Percentiles rank a stretch among this genome's conserved stretches.
phyloP scores from a whole-genome alignment of 495 filamentous ascomycete species.

The Penicillium simplicissimum region DNA sequence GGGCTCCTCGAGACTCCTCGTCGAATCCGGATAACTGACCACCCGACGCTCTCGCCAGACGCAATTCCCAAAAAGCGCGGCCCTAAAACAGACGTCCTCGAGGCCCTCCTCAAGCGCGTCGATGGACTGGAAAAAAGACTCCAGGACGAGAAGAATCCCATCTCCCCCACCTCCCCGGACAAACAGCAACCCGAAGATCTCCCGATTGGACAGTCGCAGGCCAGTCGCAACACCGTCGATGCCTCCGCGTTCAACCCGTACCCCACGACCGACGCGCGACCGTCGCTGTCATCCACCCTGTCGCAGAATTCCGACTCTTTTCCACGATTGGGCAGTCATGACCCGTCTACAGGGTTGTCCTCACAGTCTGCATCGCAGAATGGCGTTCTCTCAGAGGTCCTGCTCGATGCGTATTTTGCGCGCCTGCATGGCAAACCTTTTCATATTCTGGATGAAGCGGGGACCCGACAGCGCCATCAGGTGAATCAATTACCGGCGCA shows the following conservation, averaged over 20 bases:
- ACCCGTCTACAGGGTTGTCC: constrained; percentile 8
- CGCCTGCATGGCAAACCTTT: constrained; percentile 78
- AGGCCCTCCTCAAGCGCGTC: constrained; percentile 78
- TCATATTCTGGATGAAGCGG: constrained; percentile 71
- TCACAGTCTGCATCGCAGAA: constrained; percentile 33
- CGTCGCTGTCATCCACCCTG: constrained; percentile 9
- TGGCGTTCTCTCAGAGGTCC: constrained; percentile 52
- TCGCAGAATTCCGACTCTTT: constrained; percentile 21
- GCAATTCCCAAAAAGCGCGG: constrained; percentile 86
- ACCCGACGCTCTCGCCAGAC: constrained; percentile 50
- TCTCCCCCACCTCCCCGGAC: constrained; percentile 46
- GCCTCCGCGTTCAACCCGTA: constrained; percentile 22
- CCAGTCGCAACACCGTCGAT: constrained; percentile 29
- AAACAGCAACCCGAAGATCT: constrained; percentile 16
- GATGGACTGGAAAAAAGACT: constrained; percentile 79
- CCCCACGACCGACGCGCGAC: constrained; percentile 11
- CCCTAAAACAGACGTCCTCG: constrained; percentile 84
- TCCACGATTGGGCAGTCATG: constrained; percentile 10
- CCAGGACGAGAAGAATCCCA: constrained; percentile 63
- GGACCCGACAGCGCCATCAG: constrained; percentile 65
- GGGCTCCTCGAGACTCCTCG: too few relatives aligned
- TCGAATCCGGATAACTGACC: not conserved
- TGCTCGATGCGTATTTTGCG: constrained; percentile 75
- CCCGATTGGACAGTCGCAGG: constrained; percentile 9
- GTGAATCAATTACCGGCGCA: constrained; percentile 63